phyloP scores from a whole-genome alignment of 495 filamentous ascomycete species.

The Penicillium salamii region DNA sequence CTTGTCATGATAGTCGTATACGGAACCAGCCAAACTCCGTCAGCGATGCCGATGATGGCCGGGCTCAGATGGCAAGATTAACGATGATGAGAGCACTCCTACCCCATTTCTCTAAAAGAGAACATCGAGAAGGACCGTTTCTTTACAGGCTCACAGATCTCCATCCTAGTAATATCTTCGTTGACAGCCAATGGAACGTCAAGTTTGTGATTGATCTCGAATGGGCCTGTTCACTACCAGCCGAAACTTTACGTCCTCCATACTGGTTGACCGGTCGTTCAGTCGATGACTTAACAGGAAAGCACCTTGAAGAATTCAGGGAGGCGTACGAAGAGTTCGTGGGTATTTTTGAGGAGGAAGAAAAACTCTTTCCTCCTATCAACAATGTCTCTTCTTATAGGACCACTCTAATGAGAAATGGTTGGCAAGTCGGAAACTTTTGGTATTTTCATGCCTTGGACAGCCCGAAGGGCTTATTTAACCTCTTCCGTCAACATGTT shows the following conservation, averaged over 20 bases:
- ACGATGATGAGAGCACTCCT: neutral
- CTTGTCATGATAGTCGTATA: neutral
- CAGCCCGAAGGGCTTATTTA: slow-evolving; percentile 19
- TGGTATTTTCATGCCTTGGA: slow-evolving; percentile 30
- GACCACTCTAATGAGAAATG: slow-evolving; percentile 17
- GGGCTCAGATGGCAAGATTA: neutral
- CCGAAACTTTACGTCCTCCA: slow-evolving; percentile 25
- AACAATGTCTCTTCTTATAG: slow-evolving; percentile 1
- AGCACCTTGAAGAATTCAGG: slow-evolving; percentile 1
- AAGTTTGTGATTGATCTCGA: slow-evolving; percentile 28
- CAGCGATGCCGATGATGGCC: neutral
- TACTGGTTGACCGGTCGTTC: slow-evolving; percentile 22
- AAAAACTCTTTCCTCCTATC: slow-evolving; percentile 1
- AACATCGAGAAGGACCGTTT: too few species aligned
- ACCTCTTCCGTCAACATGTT: slow-evolving; percentile 19
- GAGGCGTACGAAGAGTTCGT: slow-evolving; percentile 1
- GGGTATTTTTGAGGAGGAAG: slow-evolving; percentile 7
- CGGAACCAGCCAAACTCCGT: neutral
- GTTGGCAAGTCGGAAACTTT: slow-evolving; percentile 17
- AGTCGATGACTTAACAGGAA: slow-evolving; percentile 17
- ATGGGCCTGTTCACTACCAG: slow-evolving; percentile 27
- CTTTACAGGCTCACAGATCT: too few species aligned
- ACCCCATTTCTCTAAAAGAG: neutral
- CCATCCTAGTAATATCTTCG: slow-evolving; percentile 31
- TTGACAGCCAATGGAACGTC: slow-evolving; percentile 23